These are phyloP conservation scores for Penicillium sp. DNA, from an alignment of 2,329 filamentous ascomycete genomes.

Conservation along the genomic window DNA sequence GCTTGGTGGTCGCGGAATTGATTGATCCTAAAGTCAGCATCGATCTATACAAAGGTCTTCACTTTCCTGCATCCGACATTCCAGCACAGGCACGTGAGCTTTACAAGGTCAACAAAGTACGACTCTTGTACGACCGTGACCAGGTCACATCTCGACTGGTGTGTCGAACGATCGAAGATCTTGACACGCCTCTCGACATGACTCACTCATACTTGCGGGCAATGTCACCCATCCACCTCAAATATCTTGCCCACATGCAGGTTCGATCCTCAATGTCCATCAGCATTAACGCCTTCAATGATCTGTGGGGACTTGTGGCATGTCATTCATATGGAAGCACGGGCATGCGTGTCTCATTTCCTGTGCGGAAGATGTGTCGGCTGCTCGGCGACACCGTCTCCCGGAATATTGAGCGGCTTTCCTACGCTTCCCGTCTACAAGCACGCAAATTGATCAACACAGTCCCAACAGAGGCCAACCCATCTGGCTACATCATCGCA, in stretches of 20 bases:
- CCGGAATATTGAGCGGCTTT: slow-evolving; percentile 78
- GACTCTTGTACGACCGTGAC: slow-evolving; percentile 79
- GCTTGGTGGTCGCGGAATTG: slow-evolving; percentile 78
- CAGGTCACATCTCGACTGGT: slow-evolving; percentile 73
- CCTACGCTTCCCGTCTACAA: slow-evolving; percentile 76
- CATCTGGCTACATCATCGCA: slow-evolving; percentile 83
- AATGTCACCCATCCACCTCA: slow-evolving; percentile 77
- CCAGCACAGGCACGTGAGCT: slow-evolving; percentile 80
- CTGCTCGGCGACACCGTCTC: slow-evolving; percentile 80
- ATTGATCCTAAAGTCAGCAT: slow-evolving; percentile 73
- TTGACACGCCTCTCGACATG: slow-evolving; percentile 67
- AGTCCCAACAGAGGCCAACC: slow-evolving; percentile 71
- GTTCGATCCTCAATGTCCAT: slow-evolving; percentile 94
- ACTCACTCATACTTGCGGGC: slow-evolving; percentile 79
- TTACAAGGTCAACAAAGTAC: slow-evolving; percentile 84
- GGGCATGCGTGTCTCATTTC: slow-evolving; percentile 88
- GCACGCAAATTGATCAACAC: slow-evolving; percentile 87
- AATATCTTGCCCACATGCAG: slow-evolving; percentile 82
- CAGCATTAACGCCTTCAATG: slow-evolving; percentile 77
- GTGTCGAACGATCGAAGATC: slow-evolving; percentile 63
- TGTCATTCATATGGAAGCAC: slow-evolving; percentile 77
- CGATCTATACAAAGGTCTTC: slow-evolving; percentile 78
- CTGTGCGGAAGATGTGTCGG: slow-evolving; percentile 86
- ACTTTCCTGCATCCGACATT: slow-evolving; percentile 85
- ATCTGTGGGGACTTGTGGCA: slow-evolving; percentile 82